These are phyloP conservation scores for Huntiella bhutanensis DNA, from an alignment of 2,329 filamentous ascomycete species.

Conservation along the genomic window DNA sequence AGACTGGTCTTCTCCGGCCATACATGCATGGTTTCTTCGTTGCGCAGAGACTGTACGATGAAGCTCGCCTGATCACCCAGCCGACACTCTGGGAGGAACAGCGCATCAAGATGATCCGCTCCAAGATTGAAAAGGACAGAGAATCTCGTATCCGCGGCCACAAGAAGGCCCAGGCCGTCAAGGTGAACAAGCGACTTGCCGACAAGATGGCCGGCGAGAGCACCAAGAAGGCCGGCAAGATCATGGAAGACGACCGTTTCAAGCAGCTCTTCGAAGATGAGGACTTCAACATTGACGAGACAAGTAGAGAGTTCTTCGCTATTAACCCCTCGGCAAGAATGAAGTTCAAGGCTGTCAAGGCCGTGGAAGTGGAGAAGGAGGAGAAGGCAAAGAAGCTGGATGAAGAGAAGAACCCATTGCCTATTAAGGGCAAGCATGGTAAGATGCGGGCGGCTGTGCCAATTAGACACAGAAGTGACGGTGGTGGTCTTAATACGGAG, in stretches of 20 bases:
- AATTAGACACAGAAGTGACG: conserved; percentile 11
- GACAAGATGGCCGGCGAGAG: conserved; percentile 52
- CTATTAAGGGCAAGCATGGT: conserved; percentile 6
- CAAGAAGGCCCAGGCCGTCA: conserved; percentile 57
- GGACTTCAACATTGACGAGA: conserved; percentile 84
- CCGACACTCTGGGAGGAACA: conserved; percentile 90
- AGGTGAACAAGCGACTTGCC: conserved; percentile 73
- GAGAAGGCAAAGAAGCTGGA: conserved; percentile 21
- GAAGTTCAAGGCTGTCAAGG: conserved; percentile 9
- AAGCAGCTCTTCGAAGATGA: conserved; percentile 76
- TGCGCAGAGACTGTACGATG: conserved; percentile 83
- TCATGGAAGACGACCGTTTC: conserved; percentile 78
- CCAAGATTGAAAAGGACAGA: conserved; percentile 94
- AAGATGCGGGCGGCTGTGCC: conserved; percentile 9
- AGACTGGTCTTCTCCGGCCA: conserved; percentile 71
- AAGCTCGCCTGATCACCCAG: conserved; percentile 80
- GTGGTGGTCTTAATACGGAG: conserved; percentile 4
- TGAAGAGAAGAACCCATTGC: conserved; percentile 13
- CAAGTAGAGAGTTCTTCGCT: conserved; percentile 63
- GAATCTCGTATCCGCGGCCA: conserved; percentile 81
- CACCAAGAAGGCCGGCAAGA: conserved; percentile 25
- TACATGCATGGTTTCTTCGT: conserved; percentile 99
- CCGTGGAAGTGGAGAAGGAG: conserved; percentile 21
- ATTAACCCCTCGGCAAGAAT: conserved; percentile 65
- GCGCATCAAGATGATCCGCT: conserved; percentile 72